Conservation (phyloP, 768 basidiomycete genomes). For the Phaeolepiota aurea region DNA sequence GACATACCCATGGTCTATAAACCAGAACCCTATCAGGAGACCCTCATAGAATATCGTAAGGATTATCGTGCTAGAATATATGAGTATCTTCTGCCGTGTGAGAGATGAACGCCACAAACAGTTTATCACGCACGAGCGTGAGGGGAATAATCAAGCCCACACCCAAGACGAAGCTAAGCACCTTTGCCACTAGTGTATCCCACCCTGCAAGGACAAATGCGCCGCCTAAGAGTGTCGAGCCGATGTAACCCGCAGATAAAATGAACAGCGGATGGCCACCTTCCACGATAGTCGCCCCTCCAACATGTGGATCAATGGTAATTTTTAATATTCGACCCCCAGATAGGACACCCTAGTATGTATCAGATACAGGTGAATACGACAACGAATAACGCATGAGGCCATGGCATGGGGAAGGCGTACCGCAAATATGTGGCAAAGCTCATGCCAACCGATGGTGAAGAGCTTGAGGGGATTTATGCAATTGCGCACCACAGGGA, state of each 20-base stretch:
- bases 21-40: constrained; percentile 89
- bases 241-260: constrained; percentile 73
- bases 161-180: constrained; percentile 85
- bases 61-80: constrained; percentile 61
- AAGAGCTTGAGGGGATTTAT: constrained; percentile 84
- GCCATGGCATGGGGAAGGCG: constrained; percentile 15
- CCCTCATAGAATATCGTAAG: constrained; percentile 80
- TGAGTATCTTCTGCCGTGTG: constrained; percentile 1
- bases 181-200: constrained; percentile 85
- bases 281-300: constrained; percentile 69
- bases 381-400: constrained; percentile 1
- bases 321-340: constrained; percentile 74
- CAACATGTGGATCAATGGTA: constrained; percentile 78
- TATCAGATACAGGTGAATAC: constrained; percentile 3
- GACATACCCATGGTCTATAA: constrained; percentile 82
- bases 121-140: constrained; percentile 80
- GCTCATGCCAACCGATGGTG: constrained; percentile 84
- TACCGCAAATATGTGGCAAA: constrained; percentile 76
- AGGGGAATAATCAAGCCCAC: constrained; percentile 83
- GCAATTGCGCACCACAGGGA: constrained; percentile 68
- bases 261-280: constrained; percentile 69
- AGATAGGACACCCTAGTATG: constrained; percentile 59
- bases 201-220: constrained; percentile 80
- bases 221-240: constrained; percentile 75
- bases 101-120: constrained; percentile 45